These are phyloP conservation scores for Gonium pectorale DNA, from an alignment of 139 green algal genomes.

Conservation along the genomic window DNA sequence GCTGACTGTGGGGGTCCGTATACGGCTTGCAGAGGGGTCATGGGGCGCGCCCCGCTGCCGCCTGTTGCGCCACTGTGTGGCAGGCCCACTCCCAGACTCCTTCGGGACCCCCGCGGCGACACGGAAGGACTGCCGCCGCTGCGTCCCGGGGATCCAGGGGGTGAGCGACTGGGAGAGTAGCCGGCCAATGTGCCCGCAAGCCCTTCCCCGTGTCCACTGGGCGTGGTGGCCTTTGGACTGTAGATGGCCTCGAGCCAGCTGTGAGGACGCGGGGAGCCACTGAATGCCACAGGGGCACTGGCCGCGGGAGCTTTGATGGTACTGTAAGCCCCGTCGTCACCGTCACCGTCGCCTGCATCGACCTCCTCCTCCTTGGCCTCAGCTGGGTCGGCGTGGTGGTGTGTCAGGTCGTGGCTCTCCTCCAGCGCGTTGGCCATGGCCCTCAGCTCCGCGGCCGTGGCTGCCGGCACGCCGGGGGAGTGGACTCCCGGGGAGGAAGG, in stretches of 20 bases:
- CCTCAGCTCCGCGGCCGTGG: slow-evolving; percentile 2
- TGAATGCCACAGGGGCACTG: neutral
- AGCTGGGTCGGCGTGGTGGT: no score
- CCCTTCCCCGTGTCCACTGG: no score
- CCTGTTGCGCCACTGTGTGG: no score
- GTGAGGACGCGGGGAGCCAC: neutral
- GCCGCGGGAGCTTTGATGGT: neutral
- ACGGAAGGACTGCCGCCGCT: no score
- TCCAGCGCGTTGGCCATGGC: slow-evolving; percentile 22
- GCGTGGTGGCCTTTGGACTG: neutral
- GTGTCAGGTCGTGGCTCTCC: neutral
- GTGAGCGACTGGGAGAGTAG: neutral
- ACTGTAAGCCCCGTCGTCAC: neutral
- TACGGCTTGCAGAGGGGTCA: neutral
- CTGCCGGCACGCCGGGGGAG: neutral
- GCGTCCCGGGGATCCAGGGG: neutral
- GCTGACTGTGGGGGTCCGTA: neutral
- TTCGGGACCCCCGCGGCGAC: no score
- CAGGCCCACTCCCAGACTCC: no score
- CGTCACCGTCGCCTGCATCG: neutral
- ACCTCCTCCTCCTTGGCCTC: neutral
- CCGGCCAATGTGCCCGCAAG: neutral
- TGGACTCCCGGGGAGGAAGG: neutral
- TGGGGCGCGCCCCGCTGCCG: neutral
- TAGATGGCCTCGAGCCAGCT: slow-evolving; percentile 12